Conservation (phyloP, 164 flowering plant species). For the Berberis vulgaris region DNA sequence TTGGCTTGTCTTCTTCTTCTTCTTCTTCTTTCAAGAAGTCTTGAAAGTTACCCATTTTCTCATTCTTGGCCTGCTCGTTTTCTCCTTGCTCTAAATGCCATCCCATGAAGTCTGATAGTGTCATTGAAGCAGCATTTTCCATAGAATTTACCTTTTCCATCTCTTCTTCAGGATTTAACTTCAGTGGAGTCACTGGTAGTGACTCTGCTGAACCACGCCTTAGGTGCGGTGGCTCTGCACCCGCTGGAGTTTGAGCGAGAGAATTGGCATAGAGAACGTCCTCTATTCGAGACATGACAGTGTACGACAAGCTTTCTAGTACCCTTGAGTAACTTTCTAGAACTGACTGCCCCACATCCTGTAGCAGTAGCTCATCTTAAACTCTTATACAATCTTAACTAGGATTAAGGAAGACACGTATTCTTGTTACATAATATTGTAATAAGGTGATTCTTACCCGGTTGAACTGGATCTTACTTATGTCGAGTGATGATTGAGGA, state of each 20-base stretch:
- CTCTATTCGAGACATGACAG: constrained; percentile 62
- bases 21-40: constrained; percentile 13
- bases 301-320: constrained; percentile 76
- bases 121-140: constrained; percentile 48
- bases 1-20: constrained; percentile 9
- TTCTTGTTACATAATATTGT: not conserved
- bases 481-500: constrained; percentile 79
- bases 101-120: constrained; percentile 86
- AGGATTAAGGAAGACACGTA: not conserved
- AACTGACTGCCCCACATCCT: constrained; percentile 85
- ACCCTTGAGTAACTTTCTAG: constrained; percentile 89
- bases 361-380: constrained; percentile 5
- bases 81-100: constrained; percentile 23
- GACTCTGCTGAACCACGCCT: constrained; percentile 5
- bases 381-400: not conserved
- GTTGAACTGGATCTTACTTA: constrained; percentile 71
- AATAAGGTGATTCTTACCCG: constrained; percentile 25
- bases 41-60: constrained; percentile 10
- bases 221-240: constrained; percentile 1
- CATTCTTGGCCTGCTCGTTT: too few relatives aligned
- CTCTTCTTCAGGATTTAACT: constrained; percentile 26
- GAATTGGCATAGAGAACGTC: constrained; percentile 66
- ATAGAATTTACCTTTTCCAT: constrained; percentile 20
- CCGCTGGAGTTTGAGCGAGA: constrained; percentile 26
- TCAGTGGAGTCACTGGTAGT: constrained; percentile 10